phyloP scores from a whole-genome alignment of 2,329 filamentous ascomycete species.

The Apiospora malaysiana region DNA sequence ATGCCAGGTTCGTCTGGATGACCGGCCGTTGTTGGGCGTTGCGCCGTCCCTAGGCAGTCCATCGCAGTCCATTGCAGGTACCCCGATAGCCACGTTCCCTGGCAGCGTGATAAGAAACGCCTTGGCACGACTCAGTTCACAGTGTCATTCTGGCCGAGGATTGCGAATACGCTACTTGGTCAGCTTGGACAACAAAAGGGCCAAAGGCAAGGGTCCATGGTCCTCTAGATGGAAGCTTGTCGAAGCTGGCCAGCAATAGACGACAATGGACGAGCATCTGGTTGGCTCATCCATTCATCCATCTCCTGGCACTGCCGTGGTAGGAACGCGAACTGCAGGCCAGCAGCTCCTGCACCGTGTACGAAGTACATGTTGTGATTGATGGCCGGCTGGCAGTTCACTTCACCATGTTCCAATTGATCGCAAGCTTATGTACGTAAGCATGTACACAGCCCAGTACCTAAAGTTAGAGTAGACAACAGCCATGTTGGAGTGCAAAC shows the following conservation, averaged over 20 bases:
- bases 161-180: slow-evolving; percentile 19
- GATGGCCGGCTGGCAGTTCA: slow-evolving; percentile 30
- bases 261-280: slow-evolving; percentile 18
- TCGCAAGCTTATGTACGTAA: too few relatives aligned
- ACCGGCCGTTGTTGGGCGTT: background rate
- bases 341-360: slow-evolving; percentile 37
- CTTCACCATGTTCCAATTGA: slow-evolving; percentile 28
- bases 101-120: slow-evolving; percentile 10
- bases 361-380: too few relatives aligned
- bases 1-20: background rate
- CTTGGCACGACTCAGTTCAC: slow-evolving; percentile 15
- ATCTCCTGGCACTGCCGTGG: slow-evolving; percentile 16
- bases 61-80: background rate
- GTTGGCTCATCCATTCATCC: slow-evolving; percentile 17
- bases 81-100: slow-evolving; percentile 16
- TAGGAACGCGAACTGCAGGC: slow-evolving; percentile 33
- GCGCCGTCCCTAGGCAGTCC: slow-evolving; percentile 2
- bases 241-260: slow-evolving; percentile 22
- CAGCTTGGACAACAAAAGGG: slow-evolving; percentile 14
- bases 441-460: slow-evolving; percentile 37
- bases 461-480: slow-evolving; percentile 32
- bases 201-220: background rate
- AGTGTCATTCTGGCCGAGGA: slow-evolving; percentile 5
- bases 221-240: slow-evolving; percentile 32
- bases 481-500: slow-evolving; percentile 25